These are phyloP conservation scores for Tylopilus sp. DNA, from an alignment of 768 basidiomycete genomes.

Conservation along the genomic window DNA sequence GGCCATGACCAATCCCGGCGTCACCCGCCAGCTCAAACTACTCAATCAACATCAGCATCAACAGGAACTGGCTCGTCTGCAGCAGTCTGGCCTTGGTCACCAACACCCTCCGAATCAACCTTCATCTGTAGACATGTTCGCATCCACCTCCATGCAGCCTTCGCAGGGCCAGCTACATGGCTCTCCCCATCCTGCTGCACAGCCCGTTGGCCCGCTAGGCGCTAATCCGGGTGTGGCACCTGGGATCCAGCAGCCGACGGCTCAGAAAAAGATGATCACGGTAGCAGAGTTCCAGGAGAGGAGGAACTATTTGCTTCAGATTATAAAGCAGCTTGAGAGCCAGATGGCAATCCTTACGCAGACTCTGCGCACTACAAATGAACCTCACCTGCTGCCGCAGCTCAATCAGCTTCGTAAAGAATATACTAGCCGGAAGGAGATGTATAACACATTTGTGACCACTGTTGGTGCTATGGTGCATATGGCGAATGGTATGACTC, in stretches of 20 bases:
- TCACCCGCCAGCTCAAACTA: conserved; percentile 41
- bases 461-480: conserved; percentile 27
- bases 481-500: conserved; percentile 20
- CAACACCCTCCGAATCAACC: conserved; percentile 39
- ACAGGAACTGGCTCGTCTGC: conserved; percentile 36
- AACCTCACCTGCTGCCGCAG: conserved; percentile 16
- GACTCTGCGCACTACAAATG: conserved; percentile 11
- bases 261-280: conserved; percentile 22
- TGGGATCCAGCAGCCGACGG: conserved; percentile 20
- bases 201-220: conserved; percentile 18
- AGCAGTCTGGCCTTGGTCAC: conserved; percentile 27
- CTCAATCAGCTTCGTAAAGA: conserved; percentile 20
- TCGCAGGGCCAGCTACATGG: conserved; percentile 45
- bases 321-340: conserved; percentile 17
- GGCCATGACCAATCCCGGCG: conserved; percentile 26
- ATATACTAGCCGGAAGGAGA: conserved; percentile 35
- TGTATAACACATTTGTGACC: conserved; percentile 34
- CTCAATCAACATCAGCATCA: conserved; percentile 42
- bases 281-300: conserved; percentile 24
- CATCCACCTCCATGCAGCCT: conserved; percentile 40
- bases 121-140: conserved; percentile 44
- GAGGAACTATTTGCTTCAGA: conserved; percentile 6
- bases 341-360: conserved; percentile 5
- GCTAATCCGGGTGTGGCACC: conserved; percentile 23
- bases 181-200: conserved; percentile 40